phyloP scores from a whole-genome alignment of 116 monocot species.

The Papilionanthe hybrid region DNA sequence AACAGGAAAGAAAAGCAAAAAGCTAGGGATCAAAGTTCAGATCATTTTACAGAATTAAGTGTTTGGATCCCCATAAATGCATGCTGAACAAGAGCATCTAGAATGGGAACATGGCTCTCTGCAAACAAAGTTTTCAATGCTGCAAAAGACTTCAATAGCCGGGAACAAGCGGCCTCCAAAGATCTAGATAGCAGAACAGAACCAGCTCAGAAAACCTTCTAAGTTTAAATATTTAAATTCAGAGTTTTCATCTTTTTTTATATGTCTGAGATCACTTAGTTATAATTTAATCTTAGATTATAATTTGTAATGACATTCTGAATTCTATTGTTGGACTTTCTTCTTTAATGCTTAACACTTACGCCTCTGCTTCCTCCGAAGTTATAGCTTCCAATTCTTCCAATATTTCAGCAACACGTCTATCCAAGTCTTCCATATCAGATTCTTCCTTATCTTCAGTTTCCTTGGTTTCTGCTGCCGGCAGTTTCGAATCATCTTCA shows the following conservation, averaged over 20 bases:
- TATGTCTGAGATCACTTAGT: background rate
- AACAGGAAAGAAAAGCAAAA: slow-evolving; percentile 7
- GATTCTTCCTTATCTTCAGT: slow-evolving; percentile 21
- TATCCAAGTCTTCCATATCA: slow-evolving; percentile 60
- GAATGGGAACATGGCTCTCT: slow-evolving; percentile 29
- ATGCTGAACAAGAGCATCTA: slow-evolving; percentile 65
- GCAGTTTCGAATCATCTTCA: slow-evolving; percentile 11
- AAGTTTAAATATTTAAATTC: background rate
- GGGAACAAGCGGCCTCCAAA: slow-evolving; percentile 57
- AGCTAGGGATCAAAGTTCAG: background rate
- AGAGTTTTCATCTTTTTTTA: background rate
- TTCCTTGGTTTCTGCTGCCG: slow-evolving; percentile 14
- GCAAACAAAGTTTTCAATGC: slow-evolving; percentile 58
- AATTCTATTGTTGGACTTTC: background rate
- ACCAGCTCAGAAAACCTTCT: slow-evolving; percentile 8
- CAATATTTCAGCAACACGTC: slow-evolving; percentile 47
- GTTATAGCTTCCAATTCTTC: slow-evolving; percentile 76
- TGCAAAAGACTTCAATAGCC: slow-evolving; percentile 54
- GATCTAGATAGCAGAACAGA: slow-evolving; percentile 46
- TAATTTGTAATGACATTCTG: background rate
- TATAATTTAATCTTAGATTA: background rate
- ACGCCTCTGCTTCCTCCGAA: slow-evolving; percentile 71
- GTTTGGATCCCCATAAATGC: slow-evolving; percentile 65
- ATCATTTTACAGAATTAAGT: slow-evolving; percentile 62
- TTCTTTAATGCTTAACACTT: slow-evolving; percentile 27